These are phyloP conservation scores for Vanilla planifolia DNA, from an alignment of 106 monocot species.

Conservation along the genomic window DNA sequence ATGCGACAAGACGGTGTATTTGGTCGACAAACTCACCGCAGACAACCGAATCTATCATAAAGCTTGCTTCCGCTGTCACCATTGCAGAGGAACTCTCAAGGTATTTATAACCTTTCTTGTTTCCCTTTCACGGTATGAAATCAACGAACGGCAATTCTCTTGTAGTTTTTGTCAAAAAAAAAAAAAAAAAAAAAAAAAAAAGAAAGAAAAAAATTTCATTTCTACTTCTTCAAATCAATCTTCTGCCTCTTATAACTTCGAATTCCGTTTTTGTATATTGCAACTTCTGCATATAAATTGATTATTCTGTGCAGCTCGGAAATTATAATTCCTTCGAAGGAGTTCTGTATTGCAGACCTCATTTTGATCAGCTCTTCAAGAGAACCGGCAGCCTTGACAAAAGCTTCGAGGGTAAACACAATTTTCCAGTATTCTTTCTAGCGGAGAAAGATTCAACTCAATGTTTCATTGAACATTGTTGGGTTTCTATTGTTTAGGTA, in stretches of 20 bases:
- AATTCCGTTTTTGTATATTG: too few relatives aligned
- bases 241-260: too few relatives aligned
- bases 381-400: constrained; percentile 90
- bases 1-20: constrained; percentile 81
- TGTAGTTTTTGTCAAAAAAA: too few relatives aligned
- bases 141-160: too few relatives aligned
- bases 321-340: constrained; percentile 96
- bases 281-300: too few relatives aligned
- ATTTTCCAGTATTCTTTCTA: neutral
- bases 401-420: constrained; percentile 75
- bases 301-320: constrained; percentile 44
- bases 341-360: constrained; percentile 93
- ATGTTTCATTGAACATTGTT: constrained; percentile 1
- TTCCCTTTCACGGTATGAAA: too few relatives aligned
- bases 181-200: too few relatives aligned
- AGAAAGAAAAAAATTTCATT: too few relatives aligned
- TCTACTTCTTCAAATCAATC: too few relatives aligned
- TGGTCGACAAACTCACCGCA: constrained; percentile 86
- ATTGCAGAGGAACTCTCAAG: constrained; percentile 75
- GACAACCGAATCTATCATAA: constrained; percentile 80
- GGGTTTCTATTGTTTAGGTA: constrained; percentile 40
- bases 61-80: constrained; percentile 93
- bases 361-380: constrained; percentile 93
- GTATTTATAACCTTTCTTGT: neutral
- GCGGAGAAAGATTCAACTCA: neutral